Evolutionary conservation across 108 stramenopile species (phyloP).

Genomic region (Cyclostephanos tholiformis): DNA sequence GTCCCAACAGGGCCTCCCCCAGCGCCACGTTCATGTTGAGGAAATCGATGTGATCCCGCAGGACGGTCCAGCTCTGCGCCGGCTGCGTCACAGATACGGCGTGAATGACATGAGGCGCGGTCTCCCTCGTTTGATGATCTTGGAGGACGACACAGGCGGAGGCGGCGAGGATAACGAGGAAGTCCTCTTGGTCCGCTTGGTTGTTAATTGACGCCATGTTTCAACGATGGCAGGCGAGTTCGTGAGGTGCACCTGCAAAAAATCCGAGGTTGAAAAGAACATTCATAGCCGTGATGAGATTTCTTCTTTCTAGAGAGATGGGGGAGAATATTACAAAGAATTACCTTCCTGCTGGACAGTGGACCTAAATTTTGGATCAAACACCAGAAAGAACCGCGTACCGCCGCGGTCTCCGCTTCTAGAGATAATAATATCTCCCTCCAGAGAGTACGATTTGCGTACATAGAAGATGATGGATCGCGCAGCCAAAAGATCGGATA

Average conservation of each 20-base stretch:
- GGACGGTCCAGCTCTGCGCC: constrained; percentile 83
- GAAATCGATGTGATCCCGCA: constrained; percentile 85
- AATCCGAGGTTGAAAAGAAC: background rate
- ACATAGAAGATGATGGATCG: too few relatives aligned
- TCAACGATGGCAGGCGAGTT: background rate
- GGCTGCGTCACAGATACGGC: constrained; percentile 83
- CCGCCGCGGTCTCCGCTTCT: too few relatives aligned
- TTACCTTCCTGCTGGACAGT: background rate
- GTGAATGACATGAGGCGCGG: constrained; percentile 57
- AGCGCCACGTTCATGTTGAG: constrained; percentile 57
- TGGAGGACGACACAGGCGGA: constrained; percentile 23
- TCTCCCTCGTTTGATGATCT: constrained; percentile 9
- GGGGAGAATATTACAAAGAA: background rate
- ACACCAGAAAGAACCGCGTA: too few relatives aligned
- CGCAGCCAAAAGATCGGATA: too few relatives aligned
- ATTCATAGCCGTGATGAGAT: background rate
- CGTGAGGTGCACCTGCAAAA: background rate
- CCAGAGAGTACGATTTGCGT: too few relatives aligned
- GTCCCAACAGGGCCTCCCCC: constrained; percentile 24
- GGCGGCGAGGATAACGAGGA: constrained; percentile 38
- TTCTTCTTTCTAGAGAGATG: background rate
- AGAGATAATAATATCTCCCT: too few relatives aligned
- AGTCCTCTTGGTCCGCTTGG: constrained; percentile 27
- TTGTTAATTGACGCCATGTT: background rate
- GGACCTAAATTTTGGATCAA: too few relatives aligned